Percentiles rank a stretch among this genome's conserved stretches.
Conservation (phyloP, 306 rosid species). For the Vicia villosa region DNA sequence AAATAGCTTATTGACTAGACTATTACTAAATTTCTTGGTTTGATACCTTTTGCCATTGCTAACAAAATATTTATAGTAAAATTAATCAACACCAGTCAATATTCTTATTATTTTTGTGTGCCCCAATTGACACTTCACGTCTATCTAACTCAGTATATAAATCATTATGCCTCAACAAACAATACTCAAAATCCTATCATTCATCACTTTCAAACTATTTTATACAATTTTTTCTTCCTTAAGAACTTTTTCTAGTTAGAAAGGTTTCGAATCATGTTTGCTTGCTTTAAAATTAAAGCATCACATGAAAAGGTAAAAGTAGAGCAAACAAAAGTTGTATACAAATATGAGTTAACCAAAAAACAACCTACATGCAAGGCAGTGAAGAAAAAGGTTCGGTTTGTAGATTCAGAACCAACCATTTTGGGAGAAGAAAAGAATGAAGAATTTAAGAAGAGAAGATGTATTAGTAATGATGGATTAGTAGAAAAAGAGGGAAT, state of each 20-base stretch:
- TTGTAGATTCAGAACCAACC: conserved; percentile 45
- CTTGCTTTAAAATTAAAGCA: conserved; percentile 23
- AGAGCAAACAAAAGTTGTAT: conserved; percentile 22
- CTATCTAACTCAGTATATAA: background rate
- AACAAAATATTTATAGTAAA: background rate
- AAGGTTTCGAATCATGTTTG: background rate
- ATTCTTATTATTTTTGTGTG: background rate
- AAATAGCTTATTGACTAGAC: too few species aligned
- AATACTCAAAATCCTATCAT: background rate
- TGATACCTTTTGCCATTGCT: background rate
- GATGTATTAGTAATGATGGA: background rate
- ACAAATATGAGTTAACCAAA: conserved; percentile 38
- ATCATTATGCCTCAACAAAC: background rate
- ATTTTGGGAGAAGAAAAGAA: conserved; percentile 44
- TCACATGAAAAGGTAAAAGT: conserved; percentile 26
- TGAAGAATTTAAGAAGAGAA: conserved; percentile 1
- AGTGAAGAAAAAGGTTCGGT: conserved; percentile 37
- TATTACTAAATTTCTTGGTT: too few species aligned
- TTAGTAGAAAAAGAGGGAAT: conserved; percentile 34
- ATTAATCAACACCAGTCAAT: background rate
- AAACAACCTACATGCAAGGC: conserved; percentile 30
- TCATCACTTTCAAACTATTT: background rate
- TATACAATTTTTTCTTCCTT: background rate
- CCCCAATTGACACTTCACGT: conserved; percentile 31
- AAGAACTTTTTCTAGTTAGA: too few species aligned